Evolutionary conservation across 148 eudicot genomes (phyloP).

Genomic region (Nepenthes mirabilis): DNA sequence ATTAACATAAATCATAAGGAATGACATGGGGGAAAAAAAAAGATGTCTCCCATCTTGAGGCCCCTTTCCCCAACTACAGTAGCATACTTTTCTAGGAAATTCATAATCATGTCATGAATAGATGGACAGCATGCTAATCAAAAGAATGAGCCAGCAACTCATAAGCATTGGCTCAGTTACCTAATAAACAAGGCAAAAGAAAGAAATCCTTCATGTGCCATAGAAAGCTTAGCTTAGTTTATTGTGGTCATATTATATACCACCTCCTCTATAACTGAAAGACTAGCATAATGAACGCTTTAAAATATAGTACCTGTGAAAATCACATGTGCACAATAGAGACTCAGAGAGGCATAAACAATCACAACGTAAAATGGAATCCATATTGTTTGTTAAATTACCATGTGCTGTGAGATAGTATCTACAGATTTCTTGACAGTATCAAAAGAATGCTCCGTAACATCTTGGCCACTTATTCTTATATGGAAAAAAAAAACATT

Average conservation of each 20-base stretch:
- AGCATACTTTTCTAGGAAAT: conserved; percentile 72
- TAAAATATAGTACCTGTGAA: conserved; percentile 88
- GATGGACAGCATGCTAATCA: conserved; percentile 50
- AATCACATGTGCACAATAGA: conserved; percentile 49
- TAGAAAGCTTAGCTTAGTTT: not conserved
- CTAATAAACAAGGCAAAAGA: conserved; percentile 16
- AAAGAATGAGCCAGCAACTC: no score
- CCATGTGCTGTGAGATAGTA: conserved; percentile 91
- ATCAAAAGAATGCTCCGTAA: conserved; percentile 53
- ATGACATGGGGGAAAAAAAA: not conserved
- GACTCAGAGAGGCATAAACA: conserved; percentile 13
- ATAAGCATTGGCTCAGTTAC: conserved; percentile 42
- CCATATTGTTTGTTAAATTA: conserved; percentile 4
- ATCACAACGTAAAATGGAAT: not conserved
- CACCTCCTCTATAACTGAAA: conserved; percentile 61
- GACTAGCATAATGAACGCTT: conserved; percentile 66
- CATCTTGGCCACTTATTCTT: conserved; percentile 77
- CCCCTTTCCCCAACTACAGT: conserved; percentile 95
- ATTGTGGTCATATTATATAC: conserved; percentile 12
- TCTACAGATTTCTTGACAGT: conserved; percentile 74
- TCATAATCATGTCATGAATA: conserved; percentile 91
- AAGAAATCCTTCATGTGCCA: not conserved
- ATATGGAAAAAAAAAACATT: conserved; percentile 29
- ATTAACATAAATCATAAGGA: not conserved
- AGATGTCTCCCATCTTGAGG: conserved; percentile 35